Evolutionary conservation across 148 eudicot species (phyloP).

Genomic region (Fallopia convolvulus): DNA sequence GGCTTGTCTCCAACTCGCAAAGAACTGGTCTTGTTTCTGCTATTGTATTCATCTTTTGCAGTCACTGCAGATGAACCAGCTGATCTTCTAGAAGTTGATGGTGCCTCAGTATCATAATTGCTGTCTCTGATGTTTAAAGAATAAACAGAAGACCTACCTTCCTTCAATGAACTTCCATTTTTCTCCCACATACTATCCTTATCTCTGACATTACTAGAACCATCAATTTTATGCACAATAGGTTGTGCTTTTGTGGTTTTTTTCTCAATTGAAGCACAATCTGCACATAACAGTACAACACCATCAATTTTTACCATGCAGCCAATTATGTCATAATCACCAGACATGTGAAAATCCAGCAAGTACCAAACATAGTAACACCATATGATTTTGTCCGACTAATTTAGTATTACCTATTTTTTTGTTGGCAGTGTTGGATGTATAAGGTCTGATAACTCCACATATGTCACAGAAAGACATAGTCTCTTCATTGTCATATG

Average conservation of each 20-base stretch:
- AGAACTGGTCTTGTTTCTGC: slow-evolving; percentile 23
- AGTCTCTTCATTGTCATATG: slow-evolving; percentile 76
- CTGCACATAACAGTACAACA: slow-evolving; percentile 7
- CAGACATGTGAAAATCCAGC: no score
- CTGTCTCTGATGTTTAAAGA: slow-evolving; percentile 21
- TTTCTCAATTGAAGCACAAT: slow-evolving; percentile 20
- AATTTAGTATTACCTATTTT: slow-evolving; percentile 37
- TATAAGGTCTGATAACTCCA: slow-evolving; percentile 69
- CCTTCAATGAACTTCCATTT: slow-evolving; percentile 13
- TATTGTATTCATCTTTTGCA: slow-evolving; percentile 20
- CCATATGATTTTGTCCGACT: neutral
- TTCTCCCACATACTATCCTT: slow-evolving; percentile 7
- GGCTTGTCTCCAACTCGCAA: slow-evolving; percentile 22
- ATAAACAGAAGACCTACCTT: slow-evolving; percentile 7
- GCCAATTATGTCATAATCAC: neutral
- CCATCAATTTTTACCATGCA: neutral
- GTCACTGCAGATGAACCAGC: slow-evolving; percentile 24
- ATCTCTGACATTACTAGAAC: slow-evolving; percentile 14
- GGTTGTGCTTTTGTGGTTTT: slow-evolving; percentile 17
- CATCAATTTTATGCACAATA: slow-evolving; percentile 12
- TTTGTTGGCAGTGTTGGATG: slow-evolving; percentile 33
- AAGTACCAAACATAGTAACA: neutral
- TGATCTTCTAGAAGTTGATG: slow-evolving; percentile 29
- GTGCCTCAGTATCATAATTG: slow-evolving; percentile 22
- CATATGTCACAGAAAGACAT: slow-evolving; percentile 87